phyloP scores from a whole-genome alignment of 2,329 filamentous ascomycete genomes.

The Periconia sp. region DNA sequence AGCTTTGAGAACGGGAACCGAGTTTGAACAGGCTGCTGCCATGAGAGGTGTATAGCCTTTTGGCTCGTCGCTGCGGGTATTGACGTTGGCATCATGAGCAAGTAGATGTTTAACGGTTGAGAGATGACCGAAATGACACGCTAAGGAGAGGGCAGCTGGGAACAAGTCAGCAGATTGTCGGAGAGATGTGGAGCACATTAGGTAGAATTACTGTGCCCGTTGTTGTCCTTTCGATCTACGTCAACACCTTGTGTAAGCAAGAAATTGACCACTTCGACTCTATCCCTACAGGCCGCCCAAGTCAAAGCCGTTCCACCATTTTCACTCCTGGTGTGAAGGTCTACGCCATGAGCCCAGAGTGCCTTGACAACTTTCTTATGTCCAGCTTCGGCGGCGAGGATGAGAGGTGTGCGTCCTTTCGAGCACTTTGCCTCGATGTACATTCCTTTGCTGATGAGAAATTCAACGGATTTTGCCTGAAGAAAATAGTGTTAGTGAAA shows the following conservation, averaged over 20 bases:
- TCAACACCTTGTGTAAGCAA: conserved; percentile 18
- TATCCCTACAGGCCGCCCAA: conserved; percentile 21
- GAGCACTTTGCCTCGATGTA: conserved; percentile 20
- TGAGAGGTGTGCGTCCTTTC: conserved; percentile 23
- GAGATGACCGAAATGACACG: conserved; percentile 18
- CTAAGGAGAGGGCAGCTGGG: conserved; percentile 20
- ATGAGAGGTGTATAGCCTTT: conserved; percentile 18
- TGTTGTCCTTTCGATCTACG: conserved; percentile 16
- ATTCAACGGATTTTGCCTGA: conserved; percentile 21
- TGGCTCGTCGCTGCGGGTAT: conserved; percentile 11
- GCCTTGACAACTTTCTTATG: conserved; percentile 16
- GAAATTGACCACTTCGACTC: conserved; percentile 19
- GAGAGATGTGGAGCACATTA: too few species aligned
- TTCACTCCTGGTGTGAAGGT: conserved; percentile 14
- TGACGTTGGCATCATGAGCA: conserved; percentile 22
- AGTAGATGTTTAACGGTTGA: conserved; percentile 23
- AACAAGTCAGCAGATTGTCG: conserved; percentile 4
- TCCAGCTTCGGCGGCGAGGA: conserved; percentile 26
- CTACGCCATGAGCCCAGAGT: conserved; percentile 25
- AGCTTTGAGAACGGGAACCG: conserved; percentile 15
- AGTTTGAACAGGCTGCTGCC: conserved; percentile 18
- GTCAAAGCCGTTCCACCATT: conserved; percentile 20
- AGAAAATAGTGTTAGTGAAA: too few species aligned
- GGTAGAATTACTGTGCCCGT: conserved; percentile 20
- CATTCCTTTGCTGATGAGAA: conserved; percentile 19